Evolutionary conservation across 2,329 filamentous ascomycete genomes (phyloP), one percentile per base, ranked within the genome.

Genomic region (Hyphodiscus sp.): DNA sequence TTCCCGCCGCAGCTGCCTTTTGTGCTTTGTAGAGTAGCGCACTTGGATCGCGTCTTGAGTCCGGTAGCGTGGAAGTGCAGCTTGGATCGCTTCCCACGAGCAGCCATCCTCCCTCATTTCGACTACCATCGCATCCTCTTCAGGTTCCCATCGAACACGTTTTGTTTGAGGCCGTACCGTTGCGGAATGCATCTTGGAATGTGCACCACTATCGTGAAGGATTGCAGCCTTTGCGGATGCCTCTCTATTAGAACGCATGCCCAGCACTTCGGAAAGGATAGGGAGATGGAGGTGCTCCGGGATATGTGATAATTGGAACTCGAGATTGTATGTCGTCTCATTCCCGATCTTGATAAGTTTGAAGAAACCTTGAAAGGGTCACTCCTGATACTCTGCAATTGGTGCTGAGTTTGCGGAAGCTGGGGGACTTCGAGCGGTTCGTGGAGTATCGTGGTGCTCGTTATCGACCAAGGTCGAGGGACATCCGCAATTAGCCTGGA

Each of bases 11-110:
- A n/a, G n/a, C n/a, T n/a, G n/a, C n/a, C n/a, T n/a, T n/a, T n/a
- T n/a, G n/a, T n/a, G n/a, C 29, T 51, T 54, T 33, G 44, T 51
- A 20, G 52, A 54, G 44, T 54, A 54, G 47, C 42, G 52, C 44
- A 54, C 51, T 45, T 47, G 46, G 51, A 53, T 53, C 19, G 45
- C 13, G 6, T 29, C 47, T 26, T 15, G 30, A 50, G 11, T 30
- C 19, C 29, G 47, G 51, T 8, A 43, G n/a, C n/a, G n/a, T 45
- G 47, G 47, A 7, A 53, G 19, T 33, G 51, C 42, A 26, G 47
- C 47, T 45, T n/a, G 44, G 51, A 53, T 53, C 6, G 50, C 51
- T 53, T 53, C 51, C 51, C 47, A 50, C 41, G 47, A 53, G 20
- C 46, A 53, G 44, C 30, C 30, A 16, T 48, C 30, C 46, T 53